Evolutionary conservation across 306 rosid species (phyloP).

Genomic region (Rosa chinensis): DNA sequence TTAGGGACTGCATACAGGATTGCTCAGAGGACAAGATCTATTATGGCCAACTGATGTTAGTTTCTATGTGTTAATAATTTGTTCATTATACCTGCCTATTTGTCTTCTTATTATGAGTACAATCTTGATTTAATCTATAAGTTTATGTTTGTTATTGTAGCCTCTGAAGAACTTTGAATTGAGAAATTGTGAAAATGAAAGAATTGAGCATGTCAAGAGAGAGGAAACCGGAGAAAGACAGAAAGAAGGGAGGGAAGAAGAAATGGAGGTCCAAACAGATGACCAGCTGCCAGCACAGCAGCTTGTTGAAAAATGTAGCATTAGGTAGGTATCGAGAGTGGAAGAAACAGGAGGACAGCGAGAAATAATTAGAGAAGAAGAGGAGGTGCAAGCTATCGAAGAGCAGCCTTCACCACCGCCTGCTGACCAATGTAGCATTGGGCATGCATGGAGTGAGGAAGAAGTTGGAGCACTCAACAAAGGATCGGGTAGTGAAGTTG

Average conservation of each 20-base stretch:
- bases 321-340: not conserved
- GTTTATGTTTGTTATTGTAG: too few species aligned
- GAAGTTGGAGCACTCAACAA: not conserved
- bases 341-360: not conserved
- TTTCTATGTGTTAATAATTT: too few species aligned
- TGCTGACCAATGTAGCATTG: not conserved
- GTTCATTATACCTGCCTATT: too few species aligned
- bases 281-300: not conserved
- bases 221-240: not conserved
- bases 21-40: too few species aligned
- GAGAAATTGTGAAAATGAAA: too few species aligned
- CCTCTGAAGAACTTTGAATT: too few species aligned
- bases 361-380: not conserved
- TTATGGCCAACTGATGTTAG: too few species aligned
- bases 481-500: not conserved
- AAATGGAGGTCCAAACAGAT: not conserved
- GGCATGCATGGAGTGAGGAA: not conserved
- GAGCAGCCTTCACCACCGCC: not conserved
- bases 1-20: too few species aligned
- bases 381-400: not conserved
- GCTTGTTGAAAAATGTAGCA: not conserved
- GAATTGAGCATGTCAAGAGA: not conserved
- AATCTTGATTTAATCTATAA: too few species aligned
- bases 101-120: too few species aligned
- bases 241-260: constrained; percentile 4